Evolutionary conservation across 164 flowering plant species (phyloP), one percentile per base, ranked within the genome.

Genomic region (Liquidambar formosana): DNA sequence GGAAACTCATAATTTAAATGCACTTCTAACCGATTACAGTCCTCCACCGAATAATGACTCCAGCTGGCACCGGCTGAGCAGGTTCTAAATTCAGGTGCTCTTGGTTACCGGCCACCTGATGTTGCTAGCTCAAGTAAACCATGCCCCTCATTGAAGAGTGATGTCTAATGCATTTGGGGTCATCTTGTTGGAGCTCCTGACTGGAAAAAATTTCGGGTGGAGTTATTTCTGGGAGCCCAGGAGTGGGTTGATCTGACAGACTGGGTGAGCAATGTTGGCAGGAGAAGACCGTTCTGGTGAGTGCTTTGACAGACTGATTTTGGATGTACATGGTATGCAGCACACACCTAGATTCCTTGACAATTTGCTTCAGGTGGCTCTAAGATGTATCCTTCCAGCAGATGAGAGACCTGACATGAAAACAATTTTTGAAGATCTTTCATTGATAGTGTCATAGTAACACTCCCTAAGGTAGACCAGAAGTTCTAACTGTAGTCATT

Each of bases 151-250:
- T 65, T 91, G 63, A 88, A 88, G 76, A 82, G 90, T 48, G 94
- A 89, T 70, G 88, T 89, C 5, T 91, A 89, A n/a, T 76, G 92
- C 97, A 12, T 91, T 83, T 38, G 97, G 97, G 19, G 86, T 91
- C 19, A 81, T 89, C 63, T 64, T 89, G 67, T 61, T 89, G 64
- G 94, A 91, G 79, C 82, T 91, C 45, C 28, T 91, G 60, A 89
- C 92, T 0, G 92, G 94, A n/a, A 47, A 85, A 75, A 77, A 70
- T 82, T 69, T 82, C 91, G 0, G 88, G 85, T 5, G 94, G 89
- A 52, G 81, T 86, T 43, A 75, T 85, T 27, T 76, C 83, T 10
- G 78, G 78, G 3, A 70, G 71, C 27, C 58, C 76, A 52, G 89
- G 88, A 8, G 84, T 74, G n/a, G 18, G 79, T 91, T 16, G 91